These are phyloP conservation scores for Penicillium longicatenatum DNA, from an alignment of 495 filamentous ascomycete genomes.

Conservation along the genomic window DNA sequence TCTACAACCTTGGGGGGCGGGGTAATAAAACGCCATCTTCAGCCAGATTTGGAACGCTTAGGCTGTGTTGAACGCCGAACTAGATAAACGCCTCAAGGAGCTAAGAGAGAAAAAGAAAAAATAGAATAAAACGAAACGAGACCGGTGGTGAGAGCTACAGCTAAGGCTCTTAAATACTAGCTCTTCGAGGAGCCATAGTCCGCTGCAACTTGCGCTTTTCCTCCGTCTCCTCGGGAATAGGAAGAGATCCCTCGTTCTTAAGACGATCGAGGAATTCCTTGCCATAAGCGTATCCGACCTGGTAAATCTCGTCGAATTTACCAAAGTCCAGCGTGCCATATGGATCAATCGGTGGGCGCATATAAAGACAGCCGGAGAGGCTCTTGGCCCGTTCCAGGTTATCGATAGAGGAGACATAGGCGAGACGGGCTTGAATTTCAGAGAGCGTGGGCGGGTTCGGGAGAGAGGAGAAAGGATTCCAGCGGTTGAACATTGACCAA, in stretches of 20 bases:
- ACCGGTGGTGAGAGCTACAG: not conserved
- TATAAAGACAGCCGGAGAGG: conserved; percentile 85
- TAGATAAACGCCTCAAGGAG: not conserved
- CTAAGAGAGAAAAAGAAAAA: not conserved
- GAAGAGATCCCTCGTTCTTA: conserved; percentile 72
- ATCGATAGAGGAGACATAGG: conserved; percentile 91
- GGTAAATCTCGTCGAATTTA: conserved; percentile 96
- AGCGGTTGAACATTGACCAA: conserved; percentile 91
- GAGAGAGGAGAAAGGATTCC: conserved; percentile 88
- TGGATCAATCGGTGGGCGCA: conserved; percentile 90
- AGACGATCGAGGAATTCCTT: conserved; percentile 73
- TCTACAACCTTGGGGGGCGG: no score
- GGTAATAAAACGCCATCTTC: not conserved
- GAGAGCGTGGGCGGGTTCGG: conserved; percentile 93
- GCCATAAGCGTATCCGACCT: conserved; percentile 83
- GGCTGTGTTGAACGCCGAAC: not conserved
- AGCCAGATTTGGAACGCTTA: not conserved
- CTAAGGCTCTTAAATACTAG: conserved; percentile 63
- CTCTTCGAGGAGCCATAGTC: conserved; percentile 90
- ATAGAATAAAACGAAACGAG: no score
- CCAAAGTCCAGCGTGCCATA: conserved; percentile 96
- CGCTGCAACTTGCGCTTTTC: conserved; percentile 86
- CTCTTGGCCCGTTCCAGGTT: conserved; percentile 91
- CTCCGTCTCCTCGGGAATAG: conserved; percentile 68
- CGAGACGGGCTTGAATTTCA: conserved; percentile 92